Evolutionary conservation across 305 asterid genomes (phyloP), one percentile per base, ranked within the genome.

Genomic region (Solanum hybrid): DNA sequence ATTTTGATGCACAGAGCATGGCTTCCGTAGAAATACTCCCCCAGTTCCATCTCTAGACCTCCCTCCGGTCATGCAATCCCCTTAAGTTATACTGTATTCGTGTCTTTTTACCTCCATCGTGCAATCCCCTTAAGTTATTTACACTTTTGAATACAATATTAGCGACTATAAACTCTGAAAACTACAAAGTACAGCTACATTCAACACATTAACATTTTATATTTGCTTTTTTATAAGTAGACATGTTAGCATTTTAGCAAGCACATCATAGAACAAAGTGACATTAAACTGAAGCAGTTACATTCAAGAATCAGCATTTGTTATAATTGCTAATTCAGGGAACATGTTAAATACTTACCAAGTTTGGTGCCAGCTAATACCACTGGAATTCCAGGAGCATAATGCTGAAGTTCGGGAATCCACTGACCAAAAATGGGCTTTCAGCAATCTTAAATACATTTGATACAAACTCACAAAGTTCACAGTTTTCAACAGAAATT

Each of bases 351-450:
- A 17, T 42, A 89, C 93, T 72, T 93, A 97, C 99, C 99, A 88
- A 94, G 94, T 93, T 97, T 97, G 86, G 99, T 97, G 91, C 99
- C 99, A 71, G 94, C 99, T 42, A 97, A 94, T 85, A 97, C 96
- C 36, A 97, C 93, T 1, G 99, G 99, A 42, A 91, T 94, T 79
- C 99, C 99, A 15, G 99, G 99, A 84, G 99, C 97, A 92, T 93
- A 95, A 91, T 97, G 99, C 93, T 96, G 96, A 91, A 97, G 99
- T 92, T 97, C 99, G 45, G 99, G 99, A 91, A 97, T 97, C 99
- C 99, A 97, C 99, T 97, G 98, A 91, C 75, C 88, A 91, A 90
- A 24, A 91, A 91, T 89, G 37, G 45, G n/a, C 89, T 56, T 85
- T 86, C 78, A 88, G 89, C 90, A 89, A 89, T 85, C 88, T 72